Evolutionary conservation across 2,329 filamentous ascomycete genomes (phyloP), one percentile per base, ranked within the genome.

Genomic region (Venturia aucupariae): DNA sequence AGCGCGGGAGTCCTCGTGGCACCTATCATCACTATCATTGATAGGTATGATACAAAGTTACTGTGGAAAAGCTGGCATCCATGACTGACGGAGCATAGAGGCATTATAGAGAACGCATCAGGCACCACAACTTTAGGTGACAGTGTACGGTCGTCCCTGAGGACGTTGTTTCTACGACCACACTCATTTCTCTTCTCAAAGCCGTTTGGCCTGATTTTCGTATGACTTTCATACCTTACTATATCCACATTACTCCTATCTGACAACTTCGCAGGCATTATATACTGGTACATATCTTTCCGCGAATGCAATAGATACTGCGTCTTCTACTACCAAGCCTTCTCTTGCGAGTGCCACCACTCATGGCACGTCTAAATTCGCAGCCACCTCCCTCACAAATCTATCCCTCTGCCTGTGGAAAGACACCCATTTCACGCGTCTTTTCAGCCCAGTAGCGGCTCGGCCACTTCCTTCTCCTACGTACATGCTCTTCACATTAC

Each of bases 241-340:
- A 30, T 30, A 35, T 7, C 3, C 46, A 4, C 17, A n/a, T 7
- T 41, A 27, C 32, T 60, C 13, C 32, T 41, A 11, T 42, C 55
- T 65, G n/a, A 69, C 65, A n/a, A 80, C 79, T 71, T 73, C 81
- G 76, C 67, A 81, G 79, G 78, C 78, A 63, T 80, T 96, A 54
- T 97, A 97, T 80, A 90, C 87, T 67, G 88, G 90, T 68, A 97
- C 93, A 66, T 97, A 97, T 79, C 78, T 94, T 15, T 91, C 90
- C 0, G 92, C 93, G 68, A 97, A 97, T 79, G 78, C 83, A 15
- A 85, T 96, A 73, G 93, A 97, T 78, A 97, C 93, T 0, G 75
- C 85, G 60, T 79, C 86, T 55, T 88, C 90, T 5, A 91, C 89
- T 1, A 69, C 86, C 17, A 77, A 54, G 30, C 57, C 22, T 64